These are phyloP conservation scores for Penicillium sp. DNA, from an alignment of 2,329 filamentous ascomycete genomes.

Conservation along the genomic window DNA sequence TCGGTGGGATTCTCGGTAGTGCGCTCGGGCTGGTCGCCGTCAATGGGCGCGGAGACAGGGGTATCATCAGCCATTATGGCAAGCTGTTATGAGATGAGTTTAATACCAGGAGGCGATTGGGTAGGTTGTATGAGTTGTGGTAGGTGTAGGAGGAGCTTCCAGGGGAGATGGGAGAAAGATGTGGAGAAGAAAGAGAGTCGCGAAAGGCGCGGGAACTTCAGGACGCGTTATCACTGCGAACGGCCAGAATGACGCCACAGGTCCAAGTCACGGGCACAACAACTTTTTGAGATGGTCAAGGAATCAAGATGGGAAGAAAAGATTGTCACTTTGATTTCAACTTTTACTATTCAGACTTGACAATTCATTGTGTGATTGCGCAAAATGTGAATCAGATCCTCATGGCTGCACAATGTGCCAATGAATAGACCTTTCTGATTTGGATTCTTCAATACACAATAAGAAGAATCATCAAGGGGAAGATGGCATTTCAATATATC, in stretches of 20 bases:
- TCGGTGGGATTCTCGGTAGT: slow-evolving; percentile 29
- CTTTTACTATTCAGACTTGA: not conserved
- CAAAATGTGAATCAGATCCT: too few species aligned
- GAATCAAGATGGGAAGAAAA: too few species aligned
- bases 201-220: slow-evolving; percentile 27
- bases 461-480: too few species aligned
- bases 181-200: slow-evolving; percentile 30
- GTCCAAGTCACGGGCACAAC: too few species aligned
- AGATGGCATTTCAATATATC: too few species aligned
- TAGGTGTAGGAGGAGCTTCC: slow-evolving; percentile 19
- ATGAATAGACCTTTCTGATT: too few species aligned
- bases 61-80: slow-evolving; percentile 42
- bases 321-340: too few species aligned
- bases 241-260: slow-evolving; percentile 26
- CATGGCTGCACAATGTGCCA: too few species aligned
- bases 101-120: slow-evolving; percentile 16
- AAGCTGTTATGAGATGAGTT: slow-evolving; percentile 12
- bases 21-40: slow-evolving; percentile 34
- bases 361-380: not conserved
- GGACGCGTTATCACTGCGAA: slow-evolving; percentile 23
- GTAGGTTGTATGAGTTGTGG: slow-evolving; percentile 15
- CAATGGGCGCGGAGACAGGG: slow-evolving; percentile 32
- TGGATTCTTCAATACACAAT: too few species aligned
- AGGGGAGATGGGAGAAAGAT: slow-evolving; percentile 23
- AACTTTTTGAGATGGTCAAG: too few species aligned